Percentiles rank a stretch among this genome's conserved stretches.
These are phyloP conservation scores for Iris pallida DNA, from an alignment of 116 monocot genomes.

Conservation along the genomic window DNA sequence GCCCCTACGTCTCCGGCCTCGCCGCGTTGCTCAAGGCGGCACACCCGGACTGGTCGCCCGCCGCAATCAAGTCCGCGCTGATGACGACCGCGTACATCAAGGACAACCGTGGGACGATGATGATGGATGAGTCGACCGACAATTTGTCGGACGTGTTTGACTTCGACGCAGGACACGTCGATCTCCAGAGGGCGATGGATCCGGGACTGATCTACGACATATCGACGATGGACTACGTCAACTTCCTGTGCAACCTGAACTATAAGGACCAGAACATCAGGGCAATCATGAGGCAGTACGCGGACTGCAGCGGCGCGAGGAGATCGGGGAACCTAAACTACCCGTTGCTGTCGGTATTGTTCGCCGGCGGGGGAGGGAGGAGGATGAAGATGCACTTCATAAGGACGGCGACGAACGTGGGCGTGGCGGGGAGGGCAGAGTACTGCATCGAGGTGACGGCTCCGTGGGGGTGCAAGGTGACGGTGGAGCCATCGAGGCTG, in stretches of 20 bases:
- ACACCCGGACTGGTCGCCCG: slow-evolving; percentile 77
- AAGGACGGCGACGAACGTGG: slow-evolving; percentile 79
- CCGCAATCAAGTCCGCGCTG: slow-evolving; percentile 71
- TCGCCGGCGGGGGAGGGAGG: slow-evolving; percentile 17
- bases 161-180: slow-evolving; percentile 64
- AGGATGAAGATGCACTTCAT: slow-evolving; percentile 57
- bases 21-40: slow-evolving; percentile 84
- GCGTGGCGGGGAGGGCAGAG: slow-evolving; percentile 27
- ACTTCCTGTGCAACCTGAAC: slow-evolving; percentile 85
- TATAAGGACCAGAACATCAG: slow-evolving; percentile 70
- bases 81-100: slow-evolving; percentile 82
- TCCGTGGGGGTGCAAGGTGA: slow-evolving; percentile 49
- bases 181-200: slow-evolving; percentile 60
- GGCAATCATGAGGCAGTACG: slow-evolving; percentile 48
- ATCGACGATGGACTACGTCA: slow-evolving; percentile 53
- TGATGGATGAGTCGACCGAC: slow-evolving; percentile 69
- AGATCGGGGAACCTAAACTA: slow-evolving; percentile 77
- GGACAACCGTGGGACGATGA: slow-evolving; percentile 48
- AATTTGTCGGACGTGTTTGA: slow-evolving; percentile 53
- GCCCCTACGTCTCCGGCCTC: slow-evolving; percentile 86
- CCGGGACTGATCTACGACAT: slow-evolving; percentile 77
- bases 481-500: slow-evolving; percentile 54
- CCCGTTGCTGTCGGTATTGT: slow-evolving; percentile 62
- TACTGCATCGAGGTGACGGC: slow-evolving; percentile 42
- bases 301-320: slow-evolving; percentile 56